Conservation (phyloP, 306 rosid species). For the Phaseolus lunatus region DNA sequence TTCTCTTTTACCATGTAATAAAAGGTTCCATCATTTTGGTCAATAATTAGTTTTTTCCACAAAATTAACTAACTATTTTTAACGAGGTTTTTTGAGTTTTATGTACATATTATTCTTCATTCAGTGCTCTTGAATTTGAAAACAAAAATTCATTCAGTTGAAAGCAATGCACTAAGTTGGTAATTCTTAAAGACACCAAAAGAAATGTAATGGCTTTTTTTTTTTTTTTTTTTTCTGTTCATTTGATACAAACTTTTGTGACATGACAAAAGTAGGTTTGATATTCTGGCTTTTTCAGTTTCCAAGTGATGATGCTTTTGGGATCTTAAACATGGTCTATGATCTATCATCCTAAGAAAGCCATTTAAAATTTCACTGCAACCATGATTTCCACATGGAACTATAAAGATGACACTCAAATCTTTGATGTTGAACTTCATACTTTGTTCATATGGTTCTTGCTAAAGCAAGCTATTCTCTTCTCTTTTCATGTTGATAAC, state of each 20-base stretch:
- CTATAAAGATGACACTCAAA: not conserved
- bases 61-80: too few relatives aligned
- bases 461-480: not conserved
- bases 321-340: not conserved
- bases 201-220: not conserved
- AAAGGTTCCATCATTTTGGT: not conserved
- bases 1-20: not conserved
- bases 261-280: constrained; percentile 16
- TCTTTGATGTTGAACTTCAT: not conserved
- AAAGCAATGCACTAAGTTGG: not conserved
- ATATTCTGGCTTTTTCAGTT: not conserved
- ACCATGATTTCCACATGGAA: constrained; percentile 5
- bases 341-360: not conserved
- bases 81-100: too few relatives aligned
- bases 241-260: not conserved
- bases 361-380: not conserved
- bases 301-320: constrained; percentile 5
- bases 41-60: not conserved
- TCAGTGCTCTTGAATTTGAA: too few relatives aligned
- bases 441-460: not conserved
- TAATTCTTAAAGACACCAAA: not conserved
- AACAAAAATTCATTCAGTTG: too few relatives aligned
- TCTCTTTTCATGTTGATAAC: not conserved
- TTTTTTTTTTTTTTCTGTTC: not conserved
- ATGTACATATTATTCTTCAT: too few relatives aligned